Conservation (phyloP, 2,329 filamentous ascomycete species). For the Phaeomoniella chlamydospora region DNA sequence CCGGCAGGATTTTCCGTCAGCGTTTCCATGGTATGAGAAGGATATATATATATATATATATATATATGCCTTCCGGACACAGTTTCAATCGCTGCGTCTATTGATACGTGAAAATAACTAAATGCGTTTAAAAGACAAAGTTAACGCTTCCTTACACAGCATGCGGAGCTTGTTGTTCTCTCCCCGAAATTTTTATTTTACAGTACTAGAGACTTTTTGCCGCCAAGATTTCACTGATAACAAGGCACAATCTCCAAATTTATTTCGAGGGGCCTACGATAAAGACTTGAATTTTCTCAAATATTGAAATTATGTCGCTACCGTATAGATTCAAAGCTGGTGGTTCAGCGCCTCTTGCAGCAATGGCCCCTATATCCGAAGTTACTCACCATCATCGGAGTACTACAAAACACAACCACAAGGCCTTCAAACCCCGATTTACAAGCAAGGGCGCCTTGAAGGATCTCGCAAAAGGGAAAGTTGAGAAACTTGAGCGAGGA, state of each 20-base stretch:
- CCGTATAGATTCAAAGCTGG: conserved; percentile 84
- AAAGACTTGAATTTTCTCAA: neutral
- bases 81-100: no score
- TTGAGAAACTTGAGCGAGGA: conserved; percentile 44
- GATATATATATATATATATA: no score
- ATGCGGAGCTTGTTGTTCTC: no score
- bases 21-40: conserved; percentile 11
- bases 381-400: conserved; percentile 72
- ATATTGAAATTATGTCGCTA: conserved; percentile 33
- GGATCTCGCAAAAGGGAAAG: conserved; percentile 65
- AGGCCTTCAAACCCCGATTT: conserved; percentile 85
- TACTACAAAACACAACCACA: conserved; percentile 78
- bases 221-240: conserved; percentile 2
- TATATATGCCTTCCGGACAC: no score
- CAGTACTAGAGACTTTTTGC: no score
- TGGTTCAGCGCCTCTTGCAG: conserved; percentile 40
- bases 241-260: neutral
- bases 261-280: neutral
- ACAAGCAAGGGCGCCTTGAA: conserved; percentile 77
- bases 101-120: neutral
- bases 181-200: no score
- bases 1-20: conserved; percentile 11
- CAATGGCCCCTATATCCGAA: conserved; percentile 57
- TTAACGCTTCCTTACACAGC: no score
- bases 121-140: no score